Evolutionary conservation across 2,329 filamentous ascomycete genomes (phyloP).

Genomic region (Penicillium sp.): DNA sequence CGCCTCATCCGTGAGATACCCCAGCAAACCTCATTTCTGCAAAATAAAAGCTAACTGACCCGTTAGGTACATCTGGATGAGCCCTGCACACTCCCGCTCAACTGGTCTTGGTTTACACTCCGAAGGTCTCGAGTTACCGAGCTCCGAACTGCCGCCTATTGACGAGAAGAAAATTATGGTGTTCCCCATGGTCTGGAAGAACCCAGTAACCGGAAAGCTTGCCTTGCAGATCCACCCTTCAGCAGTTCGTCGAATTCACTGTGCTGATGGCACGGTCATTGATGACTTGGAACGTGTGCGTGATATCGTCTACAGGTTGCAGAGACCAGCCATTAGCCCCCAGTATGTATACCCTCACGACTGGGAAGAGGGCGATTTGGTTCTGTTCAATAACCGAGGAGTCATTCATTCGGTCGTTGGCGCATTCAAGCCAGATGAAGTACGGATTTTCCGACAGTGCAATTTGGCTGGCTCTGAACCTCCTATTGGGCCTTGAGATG

Average conservation of each 20-base stretch:
- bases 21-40: neutral
- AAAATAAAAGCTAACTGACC: neutral
- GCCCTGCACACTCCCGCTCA: conserved; percentile 62
- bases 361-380: conserved; percentile 74
- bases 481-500: conserved; percentile 15
- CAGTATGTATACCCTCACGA: conserved; percentile 70
- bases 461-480: conserved; percentile 61
- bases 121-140: conserved; percentile 62
- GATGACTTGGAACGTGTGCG: conserved; percentile 67
- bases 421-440: conserved; percentile 70
- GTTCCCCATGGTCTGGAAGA: conserved; percentile 75
- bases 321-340: conserved; percentile 71
- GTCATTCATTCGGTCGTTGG: conserved; percentile 74
- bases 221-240: conserved; percentile 74
- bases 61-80: conserved; percentile 70
- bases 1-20: conserved; percentile 63
- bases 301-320: conserved; percentile 69
- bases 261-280: conserved; percentile 66
- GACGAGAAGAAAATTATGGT: conserved; percentile 68
- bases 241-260: conserved; percentile 68
- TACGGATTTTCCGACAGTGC: conserved; percentile 74
- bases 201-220: conserved; percentile 67
- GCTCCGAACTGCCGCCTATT: conserved; percentile 63
- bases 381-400: conserved; percentile 77
- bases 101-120: conserved; percentile 72